phyloP scores from a whole-genome alignment of 805 yeast genomes.

The Teunomyces gatunensis region DNA sequence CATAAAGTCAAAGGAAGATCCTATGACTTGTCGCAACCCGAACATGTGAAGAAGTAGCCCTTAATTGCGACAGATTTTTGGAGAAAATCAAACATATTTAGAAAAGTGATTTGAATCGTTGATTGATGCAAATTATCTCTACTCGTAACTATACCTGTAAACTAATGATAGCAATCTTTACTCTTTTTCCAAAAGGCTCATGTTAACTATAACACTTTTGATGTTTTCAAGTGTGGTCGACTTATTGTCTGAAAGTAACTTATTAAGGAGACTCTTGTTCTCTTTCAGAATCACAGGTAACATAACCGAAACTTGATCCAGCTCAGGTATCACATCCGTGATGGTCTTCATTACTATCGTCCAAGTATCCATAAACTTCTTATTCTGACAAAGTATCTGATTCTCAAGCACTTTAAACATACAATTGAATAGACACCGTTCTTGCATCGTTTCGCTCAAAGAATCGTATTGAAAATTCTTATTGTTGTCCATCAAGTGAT shows the following conservation, averaged over 20 bases:
- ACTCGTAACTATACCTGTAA: conserved; percentile 52
- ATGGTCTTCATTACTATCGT: conserved; percentile 76
- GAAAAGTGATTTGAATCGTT: conserved; percentile 48
- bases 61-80: too few species aligned
- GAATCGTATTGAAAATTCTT: conserved; percentile 69
- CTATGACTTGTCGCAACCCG: conserved; percentile 84
- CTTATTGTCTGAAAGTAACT: conserved; percentile 77
- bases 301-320: conserved; percentile 42
- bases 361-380: conserved; percentile 69
- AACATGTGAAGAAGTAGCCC: conserved; percentile 47
- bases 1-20: conserved; percentile 87
- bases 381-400: conserved; percentile 65
- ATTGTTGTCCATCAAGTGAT: conserved; percentile 64
- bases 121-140: conserved; percentile 74
- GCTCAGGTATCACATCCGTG: conserved; percentile 64
- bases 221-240: conserved; percentile 26
- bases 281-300: conserved; percentile 64
- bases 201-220: too few species aligned
- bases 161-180: conserved; percentile 76
- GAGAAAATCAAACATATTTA: too few species aligned
- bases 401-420: conserved; percentile 62
- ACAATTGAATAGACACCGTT: conserved; percentile 70
- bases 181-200: too few species aligned
- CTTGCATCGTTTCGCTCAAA: conserved; percentile 65
- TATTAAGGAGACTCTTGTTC: conserved; percentile 62